Conservation (phyloP, 2,329 filamentous ascomycete species). For the Trichoderma cornu-damae region DNA sequence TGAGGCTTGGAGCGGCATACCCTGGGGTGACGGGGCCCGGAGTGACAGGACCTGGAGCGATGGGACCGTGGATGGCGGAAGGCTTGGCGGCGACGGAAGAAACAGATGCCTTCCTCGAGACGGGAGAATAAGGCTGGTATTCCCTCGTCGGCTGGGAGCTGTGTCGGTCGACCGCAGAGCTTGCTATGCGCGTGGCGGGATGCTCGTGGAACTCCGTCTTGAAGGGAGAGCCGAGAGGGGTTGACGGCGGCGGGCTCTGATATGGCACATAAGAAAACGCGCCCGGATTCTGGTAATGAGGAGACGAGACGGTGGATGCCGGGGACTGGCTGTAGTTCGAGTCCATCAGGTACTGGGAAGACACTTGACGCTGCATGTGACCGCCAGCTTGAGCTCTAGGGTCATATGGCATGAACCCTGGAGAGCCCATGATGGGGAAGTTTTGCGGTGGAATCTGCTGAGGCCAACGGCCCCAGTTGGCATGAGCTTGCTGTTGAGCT, state of each 20-base stretch:
- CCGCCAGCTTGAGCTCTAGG: conserved; percentile 36
- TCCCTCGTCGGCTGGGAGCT: conserved; percentile 30
- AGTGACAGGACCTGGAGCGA: conserved; percentile 5
- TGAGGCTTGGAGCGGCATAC: neutral
- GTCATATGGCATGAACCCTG: conserved; percentile 47
- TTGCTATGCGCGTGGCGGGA: conserved; percentile 22
- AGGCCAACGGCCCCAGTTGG: conserved; percentile 53
- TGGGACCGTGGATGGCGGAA: conserved; percentile 13
- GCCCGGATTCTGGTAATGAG: conserved; percentile 40
- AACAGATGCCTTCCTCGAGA: conserved; percentile 32
- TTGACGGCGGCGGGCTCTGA: conserved; percentile 33
- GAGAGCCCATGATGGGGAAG: conserved; percentile 46
- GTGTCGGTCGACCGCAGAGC: conserved; percentile 25
- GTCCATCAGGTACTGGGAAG: conserved; percentile 44
- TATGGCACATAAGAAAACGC: conserved; percentile 44
- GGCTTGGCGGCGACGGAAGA: conserved; percentile 13
- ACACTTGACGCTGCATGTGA: conserved; percentile 41
- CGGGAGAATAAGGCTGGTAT: conserved; percentile 32
- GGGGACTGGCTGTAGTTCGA: conserved; percentile 41
- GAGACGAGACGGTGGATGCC: conserved; percentile 39
- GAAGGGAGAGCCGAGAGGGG: conserved; percentile 32
- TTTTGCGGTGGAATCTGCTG: conserved; percentile 45
- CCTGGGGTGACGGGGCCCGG: conserved; percentile 20
- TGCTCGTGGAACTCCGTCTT: conserved; percentile 34
- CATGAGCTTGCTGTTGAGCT: conserved; percentile 40